Evolutionary conservation across 176 grass and related monocot genomes (phyloP), one percentile per base, ranked within the genome.

Genomic region (Aegilops umbellulata): DNA sequence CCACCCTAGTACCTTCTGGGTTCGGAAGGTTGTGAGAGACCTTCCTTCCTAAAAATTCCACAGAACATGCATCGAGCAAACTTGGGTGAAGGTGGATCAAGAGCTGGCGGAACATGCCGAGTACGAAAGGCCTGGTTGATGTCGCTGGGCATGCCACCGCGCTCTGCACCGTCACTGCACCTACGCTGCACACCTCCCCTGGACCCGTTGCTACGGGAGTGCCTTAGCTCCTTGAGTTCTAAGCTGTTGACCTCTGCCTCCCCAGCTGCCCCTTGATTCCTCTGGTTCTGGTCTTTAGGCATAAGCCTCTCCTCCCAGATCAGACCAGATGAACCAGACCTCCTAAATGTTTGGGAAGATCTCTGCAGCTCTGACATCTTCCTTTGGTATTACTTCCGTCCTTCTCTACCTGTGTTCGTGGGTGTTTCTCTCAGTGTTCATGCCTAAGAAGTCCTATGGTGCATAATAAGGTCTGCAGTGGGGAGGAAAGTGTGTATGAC

Each of bases 251-350:
- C 77, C 34, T 86, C 81, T 75, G 46, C n/a, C 31, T 83, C 80
- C 69, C 76, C 69, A 16, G 79, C 7, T 51, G 27, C 47, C 60
- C 82, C 57, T 49, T 83, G 69, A 69, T 81, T 30, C 67, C 29
- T 76, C 55, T 80, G 65, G 44, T 51, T 80, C 55, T 85, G 69
- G 77, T 69, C 85, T 68, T 53, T 15, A 67, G 84, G 44, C 60
- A 36, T 90, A 49, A 90, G 73, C 49, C 80, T 82, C 20, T 82
- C 85, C 36, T 90, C 83, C 89, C 92, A 91, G 17, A 91, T 87
- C 86, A 91, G 19, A 63, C 92, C 92, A 17, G 92, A 94, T 17
- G 92, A 94, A 30, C 89, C 86, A 20, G 92, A 89, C 66, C 89
- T 74, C 80, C 89, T 76, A 62, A 94, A 94, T 65, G 89, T 94